Percentiles rank a stretch among this genome's conserved stretches.
Evolutionary conservation across 768 basidiomycete species (phyloP).

Genomic region (Boletus tylopilopsis): DNA sequence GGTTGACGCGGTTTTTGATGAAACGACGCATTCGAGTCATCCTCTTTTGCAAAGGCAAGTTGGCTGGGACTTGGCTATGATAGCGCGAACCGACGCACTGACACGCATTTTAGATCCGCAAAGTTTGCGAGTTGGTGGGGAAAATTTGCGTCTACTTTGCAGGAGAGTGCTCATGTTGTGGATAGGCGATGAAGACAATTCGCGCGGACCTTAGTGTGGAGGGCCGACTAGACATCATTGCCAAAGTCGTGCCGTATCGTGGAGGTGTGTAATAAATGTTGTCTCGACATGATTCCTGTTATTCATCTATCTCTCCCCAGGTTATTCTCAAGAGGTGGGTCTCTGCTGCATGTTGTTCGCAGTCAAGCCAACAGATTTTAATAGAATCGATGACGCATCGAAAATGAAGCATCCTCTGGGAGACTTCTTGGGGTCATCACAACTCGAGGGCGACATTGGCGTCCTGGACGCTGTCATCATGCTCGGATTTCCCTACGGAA

Average conservation of each 20-base stretch:
- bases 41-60: constrained; percentile 80
- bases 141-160: not conserved
- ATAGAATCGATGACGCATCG: constrained; percentile 79
- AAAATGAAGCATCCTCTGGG: constrained; percentile 83
- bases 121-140: constrained; percentile 74
- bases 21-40: constrained; percentile 76
- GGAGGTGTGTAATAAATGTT: constrained; percentile 53
- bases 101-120: constrained; percentile 56
- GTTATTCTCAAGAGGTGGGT: constrained; percentile 68
- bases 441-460: constrained; percentile 85
- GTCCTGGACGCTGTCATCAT: constrained; percentile 86
- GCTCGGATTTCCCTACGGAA: constrained; percentile 75
- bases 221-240: constrained; percentile 71
- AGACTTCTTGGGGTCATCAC: constrained; percentile 81
- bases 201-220: constrained; percentile 67
- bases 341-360: not conserved
- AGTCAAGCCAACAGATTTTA: not conserved
- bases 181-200: constrained; percentile 76
- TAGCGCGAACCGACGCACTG: not conserved
- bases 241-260: constrained; percentile 76
- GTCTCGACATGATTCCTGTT: not conserved
- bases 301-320: constrained; percentile 29
- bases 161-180: constrained; percentile 12
- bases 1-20: constrained; percentile 78
- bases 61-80: not conserved